A percentile compares a stretch with the other conserved stretches of the same genome.
These are phyloP conservation scores for Globisporangium yorkense DNA, from an alignment of 352 stramenopile genomes.

Conservation along the genomic window DNA sequence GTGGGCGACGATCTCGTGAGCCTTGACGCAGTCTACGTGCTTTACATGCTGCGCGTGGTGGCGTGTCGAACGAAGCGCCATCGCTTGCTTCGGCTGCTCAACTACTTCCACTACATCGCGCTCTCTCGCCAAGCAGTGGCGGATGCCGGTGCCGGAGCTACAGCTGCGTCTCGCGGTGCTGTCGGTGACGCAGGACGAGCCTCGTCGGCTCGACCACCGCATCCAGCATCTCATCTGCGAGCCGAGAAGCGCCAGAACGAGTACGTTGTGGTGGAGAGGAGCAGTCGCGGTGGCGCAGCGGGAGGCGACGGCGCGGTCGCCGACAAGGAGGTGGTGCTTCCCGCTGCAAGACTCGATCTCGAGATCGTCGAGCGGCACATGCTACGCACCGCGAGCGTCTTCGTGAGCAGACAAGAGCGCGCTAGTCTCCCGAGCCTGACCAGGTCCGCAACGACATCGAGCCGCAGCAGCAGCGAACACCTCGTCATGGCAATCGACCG, in stretches of 20 bases:
- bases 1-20: conserved; percentile 12
- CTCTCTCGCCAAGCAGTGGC: conserved; percentile 1
- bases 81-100: conserved; percentile 37
- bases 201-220: background rate
- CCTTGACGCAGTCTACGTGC: conserved; percentile 23
- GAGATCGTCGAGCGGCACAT: conserved; percentile 39
- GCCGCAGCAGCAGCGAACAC: background rate
- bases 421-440: conserved; percentile 17
- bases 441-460: background rate
- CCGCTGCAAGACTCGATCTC: conserved; percentile 29
- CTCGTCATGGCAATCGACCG: conserved; percentile 34
- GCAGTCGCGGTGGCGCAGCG: background rate
- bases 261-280: conserved; percentile 16
- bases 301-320: background rate
- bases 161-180: background rate
- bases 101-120: conserved; percentile 41
- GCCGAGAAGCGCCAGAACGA: conserved; percentile 15
- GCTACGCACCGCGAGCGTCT: conserved; percentile 35
- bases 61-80: conserved; percentile 31
- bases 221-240: background rate
- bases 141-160: background rate
- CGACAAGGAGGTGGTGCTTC: conserved; percentile 33
- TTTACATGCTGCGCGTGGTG: conserved; percentile 37
- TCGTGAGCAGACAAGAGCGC: conserved; percentile 42
- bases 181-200: no score